These are phyloP conservation scores for Teratosphaeria epicoccoides DNA, from an alignment of 2,329 filamentous ascomycete genomes.

Conservation along the genomic window DNA sequence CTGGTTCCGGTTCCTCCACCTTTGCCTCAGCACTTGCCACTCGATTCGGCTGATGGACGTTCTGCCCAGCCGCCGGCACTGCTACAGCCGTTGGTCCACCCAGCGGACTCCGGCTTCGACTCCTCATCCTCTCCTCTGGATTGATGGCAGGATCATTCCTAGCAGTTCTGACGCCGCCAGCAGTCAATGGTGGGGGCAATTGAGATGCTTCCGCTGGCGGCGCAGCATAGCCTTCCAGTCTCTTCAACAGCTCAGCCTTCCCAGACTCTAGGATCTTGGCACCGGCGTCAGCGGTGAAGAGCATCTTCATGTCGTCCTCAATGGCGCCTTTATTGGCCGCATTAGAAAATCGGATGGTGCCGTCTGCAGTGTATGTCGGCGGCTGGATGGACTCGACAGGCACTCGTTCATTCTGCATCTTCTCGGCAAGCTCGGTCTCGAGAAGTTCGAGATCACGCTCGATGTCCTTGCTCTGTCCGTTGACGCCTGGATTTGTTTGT, in stretches of 20 bases:
- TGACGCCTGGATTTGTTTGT: not conserved
- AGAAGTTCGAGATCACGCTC: not conserved
- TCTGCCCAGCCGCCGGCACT: not conserved
- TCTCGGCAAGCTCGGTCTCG: not conserved
- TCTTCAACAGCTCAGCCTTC: slow-evolving; percentile 42
- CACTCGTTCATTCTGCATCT: not conserved
- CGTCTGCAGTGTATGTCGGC: not conserved
- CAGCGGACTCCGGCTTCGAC: slow-evolving; percentile 11
- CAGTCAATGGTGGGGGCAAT: not conserved
- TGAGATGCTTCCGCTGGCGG: slow-evolving; percentile 2
- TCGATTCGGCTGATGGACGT: not conserved
- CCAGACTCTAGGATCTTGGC: slow-evolving; percentile 39
- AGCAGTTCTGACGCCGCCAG: not conserved
- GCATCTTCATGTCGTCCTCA: slow-evolving; percentile 38
- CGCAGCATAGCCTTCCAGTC: slow-evolving; percentile 36
- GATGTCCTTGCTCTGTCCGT: not conserved
- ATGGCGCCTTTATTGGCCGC: slow-evolving; percentile 5
- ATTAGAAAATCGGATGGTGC: not conserved
- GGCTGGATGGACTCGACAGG: not conserved
- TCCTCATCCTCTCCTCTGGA: slow-evolving; percentile 12
- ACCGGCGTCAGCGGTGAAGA: slow-evolving; percentile 38
- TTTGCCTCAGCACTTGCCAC: not conserved
- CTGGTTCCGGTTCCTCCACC: not conserved
- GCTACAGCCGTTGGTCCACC: not conserved
- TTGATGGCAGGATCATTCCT: not conserved